Evolutionary conservation across 2,329 filamentous ascomycete species (phyloP).

Genomic region (Aspergillus eucalypticola): DNA sequence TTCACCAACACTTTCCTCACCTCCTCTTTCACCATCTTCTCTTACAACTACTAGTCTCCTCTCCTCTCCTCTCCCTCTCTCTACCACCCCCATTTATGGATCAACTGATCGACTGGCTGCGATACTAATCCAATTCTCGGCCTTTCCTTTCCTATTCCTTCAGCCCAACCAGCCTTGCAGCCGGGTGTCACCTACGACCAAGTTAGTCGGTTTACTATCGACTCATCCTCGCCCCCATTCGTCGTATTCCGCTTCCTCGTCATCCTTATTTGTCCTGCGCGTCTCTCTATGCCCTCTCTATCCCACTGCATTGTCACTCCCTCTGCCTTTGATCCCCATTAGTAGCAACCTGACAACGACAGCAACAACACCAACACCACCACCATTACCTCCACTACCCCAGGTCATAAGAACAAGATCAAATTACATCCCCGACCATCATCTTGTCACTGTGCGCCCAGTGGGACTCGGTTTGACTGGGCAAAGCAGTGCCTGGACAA

Average conservation of each 20-base stretch:
- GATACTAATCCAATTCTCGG: conserved; percentile 6
- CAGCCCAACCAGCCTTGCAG: conserved; percentile 6
- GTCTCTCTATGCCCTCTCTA: neutral
- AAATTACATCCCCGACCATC: neutral
- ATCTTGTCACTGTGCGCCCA: conserved; percentile 8
- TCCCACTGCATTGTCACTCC: conserved; percentile 7
- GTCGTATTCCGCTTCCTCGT: neutral
- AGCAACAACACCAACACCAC: neutral
- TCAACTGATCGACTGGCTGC: conserved; percentile 4
- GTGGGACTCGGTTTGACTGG: conserved; percentile 11
- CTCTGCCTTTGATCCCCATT: conserved; percentile 7
- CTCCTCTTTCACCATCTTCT: neutral
- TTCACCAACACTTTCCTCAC: neutral
- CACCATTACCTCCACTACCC: neutral
- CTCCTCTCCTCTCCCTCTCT: neutral
- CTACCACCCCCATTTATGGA: conserved; percentile 7
- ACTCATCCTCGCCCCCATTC: neutral
- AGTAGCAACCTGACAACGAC: neutral
- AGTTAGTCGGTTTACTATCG: conserved; percentile 4
- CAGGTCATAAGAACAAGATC: neutral
- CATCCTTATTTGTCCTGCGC: neutral
- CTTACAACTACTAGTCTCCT: neutral
- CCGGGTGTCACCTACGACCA: neutral
- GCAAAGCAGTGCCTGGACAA: conserved; percentile 15
- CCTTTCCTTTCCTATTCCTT: conserved; percentile 7